Base-by-base conservation (phyloP, 2,329 filamentous ascomycete species). In the Juglanconis sp. region DNA sequence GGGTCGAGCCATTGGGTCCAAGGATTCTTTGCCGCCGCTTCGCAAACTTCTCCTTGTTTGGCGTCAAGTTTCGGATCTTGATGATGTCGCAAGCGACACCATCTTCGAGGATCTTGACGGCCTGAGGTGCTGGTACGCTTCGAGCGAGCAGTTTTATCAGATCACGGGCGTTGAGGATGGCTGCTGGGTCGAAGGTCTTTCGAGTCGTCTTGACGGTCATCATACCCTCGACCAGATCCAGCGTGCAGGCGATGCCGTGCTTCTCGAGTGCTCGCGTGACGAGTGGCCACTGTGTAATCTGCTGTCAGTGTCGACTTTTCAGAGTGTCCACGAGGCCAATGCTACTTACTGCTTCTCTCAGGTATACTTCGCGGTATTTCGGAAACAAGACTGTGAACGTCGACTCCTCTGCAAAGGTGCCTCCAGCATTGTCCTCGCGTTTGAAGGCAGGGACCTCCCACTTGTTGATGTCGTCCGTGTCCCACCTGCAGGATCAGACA, bases 201-300 rank as follows among this genome's bases (percentile, higher is more conserved):
- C 90, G 83, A 5, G 94, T 98, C 31, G 95, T 98, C 77, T 94
- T 96, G 65, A 98, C 94, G 0, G 90, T 93, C 94, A 98, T 98
- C 72, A 87, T 92, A 71, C 95, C 95, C 74, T 98, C 93, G 4
- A 98, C 90, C 73, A 99, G 81, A 79, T 99, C 94, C 32, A 99
- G 86, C 8, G 90, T 93, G 72, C 94, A 97, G 48, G 90, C 91
- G 51, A 99, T 92, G 66, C 93, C 92, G 59, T 84, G 81, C 76
- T 95, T 96, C 70, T 96, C 91, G 62, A 99, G 86, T 0, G 91
- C 83, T 69, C 89, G 88, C 34, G 92, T 98, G 61, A 99, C 86
- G 50, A 96, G 83, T 3, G 94, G 92, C 95, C 95, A 99, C 61
- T 63, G 31, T n/a, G 11, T 3, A 11, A 31, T 53, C 15, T 13